Evolutionary conservation across 345 rosid genomes (phyloP), one percentile per base, ranked within the genome.

Genomic region (Salix caprea): DNA sequence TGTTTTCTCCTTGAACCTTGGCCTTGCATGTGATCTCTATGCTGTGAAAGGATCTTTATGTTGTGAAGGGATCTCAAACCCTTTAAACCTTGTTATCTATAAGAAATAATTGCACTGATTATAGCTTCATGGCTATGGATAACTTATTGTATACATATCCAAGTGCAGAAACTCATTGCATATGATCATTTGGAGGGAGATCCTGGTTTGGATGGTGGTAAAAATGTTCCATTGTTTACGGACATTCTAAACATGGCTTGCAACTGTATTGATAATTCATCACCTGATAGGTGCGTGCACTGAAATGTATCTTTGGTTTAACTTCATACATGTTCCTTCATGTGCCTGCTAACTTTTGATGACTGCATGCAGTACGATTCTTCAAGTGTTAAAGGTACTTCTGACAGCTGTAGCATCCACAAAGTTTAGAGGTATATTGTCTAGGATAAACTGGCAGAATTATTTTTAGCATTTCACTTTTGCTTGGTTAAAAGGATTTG

Each of bases 121-220:
- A 15, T 70, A 77, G 64, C 69, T 74, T 52, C 44, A 36, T 65
- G 36, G 26, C 69, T 70, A 67, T 54, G 5, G 30, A 65, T 81
- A 76, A 64, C 30, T 74, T 83, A 39, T 19, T 76, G 46, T 82
- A 54, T 75, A 78, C 78, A 81, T 77, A 34, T 71, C 67, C 65
- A 66, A 79, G 54, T 68, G 28, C 94, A 96, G 99, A 96, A 92
- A 92, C 94, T 93, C 72, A 93, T 96, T 81, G 97, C 99, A 36
- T 96, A 96, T 67, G 92, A 96, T 82, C 99, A 96, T 81, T 79
- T 93, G 73, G 98, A 94, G 89, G 99, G 97, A 74, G 98, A 94
- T 91, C 99, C 97, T 65, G 98, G 99, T 66, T 84, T 93, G 77
- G 97, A 90, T 77, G 92, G 94, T 48, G 99, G 99, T 52, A 92